A percentile compares a stretch with the other conserved stretches of the same genome.
Evolutionary conservation across 2,329 filamentous ascomycete species (phyloP).

Genomic region (Colletotrichum sp.): DNA sequence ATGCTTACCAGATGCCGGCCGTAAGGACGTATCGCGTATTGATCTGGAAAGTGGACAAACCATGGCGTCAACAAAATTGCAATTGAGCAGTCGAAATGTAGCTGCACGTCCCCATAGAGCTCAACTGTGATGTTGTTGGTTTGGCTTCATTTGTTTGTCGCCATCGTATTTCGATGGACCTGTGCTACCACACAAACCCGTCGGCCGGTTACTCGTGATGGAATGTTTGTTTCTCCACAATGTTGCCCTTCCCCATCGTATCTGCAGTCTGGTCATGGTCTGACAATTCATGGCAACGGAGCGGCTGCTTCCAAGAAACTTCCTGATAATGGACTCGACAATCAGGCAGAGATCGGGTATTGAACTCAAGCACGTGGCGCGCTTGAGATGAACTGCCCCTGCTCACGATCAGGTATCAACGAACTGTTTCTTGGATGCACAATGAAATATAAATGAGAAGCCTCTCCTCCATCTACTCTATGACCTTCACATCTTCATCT

Average conservation of each 20-base stretch:
- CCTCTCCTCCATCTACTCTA: background rate
- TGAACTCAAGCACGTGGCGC: accelerated
- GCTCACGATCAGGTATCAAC: accelerated
- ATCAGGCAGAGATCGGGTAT: background rate
- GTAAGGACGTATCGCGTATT: background rate
- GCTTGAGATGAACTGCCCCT: background rate
- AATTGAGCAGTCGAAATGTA: background rate
- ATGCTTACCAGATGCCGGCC: background rate
- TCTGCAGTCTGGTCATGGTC: background rate
- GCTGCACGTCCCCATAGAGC: background rate
- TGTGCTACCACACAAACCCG: background rate
- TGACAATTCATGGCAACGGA: background rate
- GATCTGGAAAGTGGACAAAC: background rate
- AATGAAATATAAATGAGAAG: background rate
- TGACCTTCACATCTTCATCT: background rate
- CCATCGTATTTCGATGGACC: background rate
- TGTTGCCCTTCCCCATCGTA: background rate
- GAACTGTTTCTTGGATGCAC: background rate
- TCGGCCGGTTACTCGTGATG: background rate
- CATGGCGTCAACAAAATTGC: background rate
- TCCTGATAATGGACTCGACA: background rate
- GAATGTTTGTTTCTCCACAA: background rate
- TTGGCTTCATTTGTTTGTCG: background rate
- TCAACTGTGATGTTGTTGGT: background rate
- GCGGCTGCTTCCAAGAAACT: background rate